Evolutionary conservation across 2,329 filamentous ascomycete genomes (phyloP).

Genomic region (Cladophialophora chaetospira): DNA sequence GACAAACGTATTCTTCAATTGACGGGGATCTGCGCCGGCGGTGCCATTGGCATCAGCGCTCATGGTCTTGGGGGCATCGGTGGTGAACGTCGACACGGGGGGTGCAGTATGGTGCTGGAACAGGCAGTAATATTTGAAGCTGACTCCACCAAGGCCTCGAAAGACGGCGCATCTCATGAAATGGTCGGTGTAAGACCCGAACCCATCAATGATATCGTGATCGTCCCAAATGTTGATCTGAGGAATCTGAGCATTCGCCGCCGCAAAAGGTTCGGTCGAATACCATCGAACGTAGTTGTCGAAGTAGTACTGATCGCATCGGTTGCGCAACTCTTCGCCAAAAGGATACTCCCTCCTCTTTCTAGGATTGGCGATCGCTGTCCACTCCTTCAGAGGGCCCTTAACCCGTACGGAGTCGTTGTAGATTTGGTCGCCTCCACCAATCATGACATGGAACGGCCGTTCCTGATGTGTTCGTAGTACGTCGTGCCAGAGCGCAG

Average conservation of each 20-base stretch:
- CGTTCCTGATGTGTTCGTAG: constrained; percentile 60
- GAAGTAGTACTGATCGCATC: constrained; percentile 65
- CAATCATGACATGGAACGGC: constrained; percentile 73
- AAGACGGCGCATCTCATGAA: constrained; percentile 69
- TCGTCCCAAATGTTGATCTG: constrained; percentile 69
- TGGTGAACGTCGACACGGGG: constrained; percentile 81
- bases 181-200: constrained; percentile 63
- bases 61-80: constrained; percentile 64
- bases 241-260: constrained; percentile 63
- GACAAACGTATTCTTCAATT: constrained; percentile 75
- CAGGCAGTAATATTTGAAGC: constrained; percentile 64
- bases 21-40: constrained; percentile 64
- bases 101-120: constrained; percentile 80
- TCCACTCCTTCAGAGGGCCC: constrained; percentile 73
- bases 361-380: constrained; percentile 60
- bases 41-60: constrained; percentile 49
- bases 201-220: constrained; percentile 67
- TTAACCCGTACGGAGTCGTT: constrained; percentile 78
- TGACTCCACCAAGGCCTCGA: constrained; percentile 63
- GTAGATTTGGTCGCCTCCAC: constrained; percentile 86
- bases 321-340: constrained; percentile 62
- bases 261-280: constrained; percentile 63
- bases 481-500: constrained; percentile 66
- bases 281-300: constrained; percentile 69
- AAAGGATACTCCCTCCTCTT: constrained; percentile 64